phyloP scores from a whole-genome alignment of 352 stramenopile genomes.

The Globisporangium okanoganense region DNA sequence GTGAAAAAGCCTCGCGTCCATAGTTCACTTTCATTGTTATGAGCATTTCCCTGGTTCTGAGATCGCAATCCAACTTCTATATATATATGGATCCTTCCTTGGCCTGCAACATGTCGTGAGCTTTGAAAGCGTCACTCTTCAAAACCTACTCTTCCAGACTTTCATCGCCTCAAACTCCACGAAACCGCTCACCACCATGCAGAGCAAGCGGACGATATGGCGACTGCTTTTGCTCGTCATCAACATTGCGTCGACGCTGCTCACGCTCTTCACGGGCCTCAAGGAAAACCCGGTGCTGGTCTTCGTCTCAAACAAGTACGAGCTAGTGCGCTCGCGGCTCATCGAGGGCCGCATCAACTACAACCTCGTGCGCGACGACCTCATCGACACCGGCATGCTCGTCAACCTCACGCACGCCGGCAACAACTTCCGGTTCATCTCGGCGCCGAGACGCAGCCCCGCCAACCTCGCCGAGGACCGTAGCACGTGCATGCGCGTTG shows the following conservation, averaged over 20 bases:
- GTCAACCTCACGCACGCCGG: constrained; percentile 14
- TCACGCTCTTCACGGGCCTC: constrained; percentile 27
- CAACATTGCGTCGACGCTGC: constrained; percentile 20
- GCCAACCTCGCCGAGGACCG: background rate
- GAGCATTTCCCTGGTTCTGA: no score
- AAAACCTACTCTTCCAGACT: no score
- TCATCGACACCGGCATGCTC: constrained; percentile 12
- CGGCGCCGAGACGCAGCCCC: constrained; percentile 15
- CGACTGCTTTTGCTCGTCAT: constrained; percentile 5
- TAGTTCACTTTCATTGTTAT: no score
- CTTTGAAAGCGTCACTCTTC: no score
- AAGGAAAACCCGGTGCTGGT: constrained; percentile 22
- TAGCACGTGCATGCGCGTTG: background rate
- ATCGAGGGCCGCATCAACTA: constrained; percentile 19
- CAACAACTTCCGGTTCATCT: constrained; percentile 20
- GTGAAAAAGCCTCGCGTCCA: no score
- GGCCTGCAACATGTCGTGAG: no score
- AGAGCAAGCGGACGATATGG: background rate
- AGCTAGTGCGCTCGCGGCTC: constrained; percentile 18
- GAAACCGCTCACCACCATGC: background rate
- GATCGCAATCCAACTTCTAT: no score
- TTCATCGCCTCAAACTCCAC: no score
- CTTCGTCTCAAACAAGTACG: constrained; percentile 14
- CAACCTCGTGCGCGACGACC: constrained; percentile 14
- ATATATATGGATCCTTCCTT: no score